phyloP scores from a whole-genome alignment of 2,329 filamentous ascomycete genomes.

The Alternaria ethzedia region DNA sequence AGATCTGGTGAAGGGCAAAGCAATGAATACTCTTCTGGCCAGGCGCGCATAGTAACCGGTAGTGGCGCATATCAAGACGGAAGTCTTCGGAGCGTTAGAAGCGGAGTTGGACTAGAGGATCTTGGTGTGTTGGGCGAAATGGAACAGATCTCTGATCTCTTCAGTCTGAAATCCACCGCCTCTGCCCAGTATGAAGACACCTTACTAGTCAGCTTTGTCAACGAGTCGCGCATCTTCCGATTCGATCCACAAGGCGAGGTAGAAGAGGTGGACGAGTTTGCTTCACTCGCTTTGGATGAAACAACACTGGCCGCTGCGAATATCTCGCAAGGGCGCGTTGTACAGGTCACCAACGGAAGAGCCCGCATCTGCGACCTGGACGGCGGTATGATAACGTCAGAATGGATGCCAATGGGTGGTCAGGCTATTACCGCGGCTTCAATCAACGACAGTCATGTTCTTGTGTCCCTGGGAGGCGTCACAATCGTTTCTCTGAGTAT shows the following conservation, averaged over 20 bases:
- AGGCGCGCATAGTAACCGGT: slow-evolving; percentile 90
- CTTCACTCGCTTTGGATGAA: slow-evolving; percentile 71
- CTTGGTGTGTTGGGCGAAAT: slow-evolving; percentile 82
- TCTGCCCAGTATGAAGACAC: slow-evolving; percentile 66
- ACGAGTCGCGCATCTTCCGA: slow-evolving; percentile 81
- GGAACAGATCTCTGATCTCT: slow-evolving; percentile 74
- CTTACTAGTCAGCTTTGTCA: slow-evolving; percentile 79
- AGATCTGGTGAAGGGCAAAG: slow-evolving; percentile 77
- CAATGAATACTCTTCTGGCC: slow-evolving; percentile 92
- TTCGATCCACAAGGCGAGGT: slow-evolving; percentile 79
- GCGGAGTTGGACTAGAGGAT: slow-evolving; percentile 91
- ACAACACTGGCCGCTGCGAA: slow-evolving; percentile 76
- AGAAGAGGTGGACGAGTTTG: slow-evolving; percentile 82
- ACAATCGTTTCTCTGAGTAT: slow-evolving; percentile 73
- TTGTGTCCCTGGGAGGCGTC: slow-evolving; percentile 80
- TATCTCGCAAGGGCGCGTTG: slow-evolving; percentile 65
- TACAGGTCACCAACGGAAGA: slow-evolving; percentile 76
- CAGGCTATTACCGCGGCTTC: slow-evolving; percentile 78
- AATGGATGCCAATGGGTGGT: slow-evolving; percentile 62
- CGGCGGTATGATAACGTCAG: slow-evolving; percentile 57
- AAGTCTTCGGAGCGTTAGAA: slow-evolving; percentile 85
- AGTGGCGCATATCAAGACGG: slow-evolving; percentile 91
- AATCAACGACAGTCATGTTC: slow-evolving; percentile 70
- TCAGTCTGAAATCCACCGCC: slow-evolving; percentile 66
- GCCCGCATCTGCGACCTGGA: slow-evolving; percentile 69